Evolutionary conservation across 257 asterid species (phyloP).

Genomic region (Nicotiana benthamiana): DNA sequence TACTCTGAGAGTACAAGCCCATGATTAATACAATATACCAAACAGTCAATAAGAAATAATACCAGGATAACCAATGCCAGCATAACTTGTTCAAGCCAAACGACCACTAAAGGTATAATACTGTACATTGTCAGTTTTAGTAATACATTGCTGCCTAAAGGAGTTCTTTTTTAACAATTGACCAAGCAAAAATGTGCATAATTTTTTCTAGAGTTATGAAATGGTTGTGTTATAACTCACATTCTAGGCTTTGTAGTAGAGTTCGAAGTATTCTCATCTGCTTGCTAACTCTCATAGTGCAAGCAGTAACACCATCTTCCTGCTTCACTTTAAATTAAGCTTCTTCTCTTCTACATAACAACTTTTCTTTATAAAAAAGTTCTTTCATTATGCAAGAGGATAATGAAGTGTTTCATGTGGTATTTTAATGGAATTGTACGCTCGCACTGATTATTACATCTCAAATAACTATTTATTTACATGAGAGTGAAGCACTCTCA

Average conservation of each 20-base stretch:
- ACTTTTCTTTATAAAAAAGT: not conserved
- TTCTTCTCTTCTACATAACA: too few species aligned
- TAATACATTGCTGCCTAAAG: not conserved
- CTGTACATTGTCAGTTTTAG: not conserved
- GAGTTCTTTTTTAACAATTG: not conserved
- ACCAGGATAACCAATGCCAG: too few species aligned
- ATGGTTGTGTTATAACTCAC: not conserved
- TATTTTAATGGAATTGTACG: not conserved
- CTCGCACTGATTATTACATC: not conserved
- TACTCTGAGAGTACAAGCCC: not conserved
- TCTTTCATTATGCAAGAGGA: not conserved
- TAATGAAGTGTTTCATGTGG: not conserved
- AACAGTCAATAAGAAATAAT: too few species aligned
- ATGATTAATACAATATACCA: too few species aligned
- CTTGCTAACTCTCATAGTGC: not conserved
- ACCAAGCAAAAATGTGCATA: not conserved
- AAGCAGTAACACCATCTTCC: not conserved
- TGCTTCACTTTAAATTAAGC: not conserved
- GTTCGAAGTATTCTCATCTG: not conserved
- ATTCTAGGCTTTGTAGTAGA: not conserved
- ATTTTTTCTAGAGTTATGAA: not conserved
- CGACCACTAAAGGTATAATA: not conserved
- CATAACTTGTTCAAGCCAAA: too few species aligned
- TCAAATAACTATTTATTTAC: too few species aligned
- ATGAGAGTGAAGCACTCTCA: too few species aligned